These are phyloP conservation scores for Podaxis sp. DNA, from an alignment of 768 basidiomycete species.

Conservation along the genomic window DNA sequence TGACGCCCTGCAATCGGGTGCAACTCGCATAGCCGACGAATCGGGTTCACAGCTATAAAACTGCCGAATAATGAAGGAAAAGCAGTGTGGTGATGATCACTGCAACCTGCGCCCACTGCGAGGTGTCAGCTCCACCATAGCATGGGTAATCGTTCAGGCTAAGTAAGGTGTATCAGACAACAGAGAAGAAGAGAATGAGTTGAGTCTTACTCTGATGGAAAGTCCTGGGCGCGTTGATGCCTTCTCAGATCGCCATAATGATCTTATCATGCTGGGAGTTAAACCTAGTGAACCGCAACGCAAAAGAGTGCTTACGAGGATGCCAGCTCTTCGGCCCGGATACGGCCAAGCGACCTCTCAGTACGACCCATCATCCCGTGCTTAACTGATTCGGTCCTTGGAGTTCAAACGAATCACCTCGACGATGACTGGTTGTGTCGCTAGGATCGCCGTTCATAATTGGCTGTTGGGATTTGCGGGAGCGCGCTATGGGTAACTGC, in stretches of 20 bases:
- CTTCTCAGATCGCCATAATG: background rate
- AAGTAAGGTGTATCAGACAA: background rate
- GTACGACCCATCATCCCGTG: background rate
- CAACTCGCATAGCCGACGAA: too few species aligned
- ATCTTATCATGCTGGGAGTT: background rate
- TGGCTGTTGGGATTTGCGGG: constrained; percentile 23
- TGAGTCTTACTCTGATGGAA: background rate
- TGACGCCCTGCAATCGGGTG: too few species aligned
- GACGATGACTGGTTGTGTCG: background rate
- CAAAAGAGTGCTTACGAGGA: background rate
- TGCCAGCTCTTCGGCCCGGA: background rate
- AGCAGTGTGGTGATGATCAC: background rate
- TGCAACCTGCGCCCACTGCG: background rate
- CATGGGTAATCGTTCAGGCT: background rate
- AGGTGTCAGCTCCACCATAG: background rate
- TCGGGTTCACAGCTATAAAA: background rate
- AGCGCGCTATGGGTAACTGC: constrained; percentile 40
- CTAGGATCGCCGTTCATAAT: constrained; percentile 14
- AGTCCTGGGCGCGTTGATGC: background rate
- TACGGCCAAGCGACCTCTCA: background rate
- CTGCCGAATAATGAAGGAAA: background rate
- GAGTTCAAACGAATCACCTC: background rate
- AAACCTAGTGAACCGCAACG: background rate
- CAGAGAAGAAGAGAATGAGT: background rate
- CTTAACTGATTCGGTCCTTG: background rate